A percentile compares a stretch with the other conserved stretches of the same genome.
Conservation (phyloP, 1,284 basidiomycete genomes). For the Irpex sp. region DNA sequence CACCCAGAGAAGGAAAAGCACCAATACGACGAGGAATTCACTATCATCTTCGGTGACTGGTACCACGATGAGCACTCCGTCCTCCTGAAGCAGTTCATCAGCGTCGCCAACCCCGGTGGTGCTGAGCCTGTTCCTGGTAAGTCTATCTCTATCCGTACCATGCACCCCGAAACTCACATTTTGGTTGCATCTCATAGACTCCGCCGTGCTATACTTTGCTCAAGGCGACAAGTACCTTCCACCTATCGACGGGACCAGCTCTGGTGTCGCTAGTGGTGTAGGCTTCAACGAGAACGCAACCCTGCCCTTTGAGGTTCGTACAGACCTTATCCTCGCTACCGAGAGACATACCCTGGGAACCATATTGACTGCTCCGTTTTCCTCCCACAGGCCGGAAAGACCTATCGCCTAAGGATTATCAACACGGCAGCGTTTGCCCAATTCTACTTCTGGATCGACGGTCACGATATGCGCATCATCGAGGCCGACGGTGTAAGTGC, state of each 20-base stretch:
- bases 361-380: background rate
- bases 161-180: background rate
- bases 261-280: slow-evolving; percentile 48
- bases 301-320: slow-evolving; percentile 59
- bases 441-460: slow-evolving; percentile 89
- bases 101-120: slow-evolving; percentile 73
- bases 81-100: slow-evolving; percentile 73
- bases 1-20: slow-evolving; percentile 61
- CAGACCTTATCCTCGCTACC: background rate
- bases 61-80: slow-evolving; percentile 73
- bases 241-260: slow-evolving; percentile 45
- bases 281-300: slow-evolving; percentile 88
- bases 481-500: slow-evolving; percentile 79
- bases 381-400: slow-evolving; percentile 60
- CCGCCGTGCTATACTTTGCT: slow-evolving; percentile 82
- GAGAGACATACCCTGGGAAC: slow-evolving; percentile 16
- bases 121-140: slow-evolving; percentile 83
- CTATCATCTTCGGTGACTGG: slow-evolving; percentile 60
- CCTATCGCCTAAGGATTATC: slow-evolving; percentile 71
- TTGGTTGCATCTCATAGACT: slow-evolving; percentile 43
- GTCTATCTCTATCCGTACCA: slow-evolving; percentile 9
- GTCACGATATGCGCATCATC: slow-evolving; percentile 89
- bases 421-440: slow-evolving; percentile 74
- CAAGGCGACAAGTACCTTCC: slow-evolving; percentile 72
- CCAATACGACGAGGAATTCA: slow-evolving; percentile 90